These are phyloP conservation scores for Tulasnella sp. DNA, from an alignment of 768 basidiomycete species.

Conservation along the genomic window DNA sequence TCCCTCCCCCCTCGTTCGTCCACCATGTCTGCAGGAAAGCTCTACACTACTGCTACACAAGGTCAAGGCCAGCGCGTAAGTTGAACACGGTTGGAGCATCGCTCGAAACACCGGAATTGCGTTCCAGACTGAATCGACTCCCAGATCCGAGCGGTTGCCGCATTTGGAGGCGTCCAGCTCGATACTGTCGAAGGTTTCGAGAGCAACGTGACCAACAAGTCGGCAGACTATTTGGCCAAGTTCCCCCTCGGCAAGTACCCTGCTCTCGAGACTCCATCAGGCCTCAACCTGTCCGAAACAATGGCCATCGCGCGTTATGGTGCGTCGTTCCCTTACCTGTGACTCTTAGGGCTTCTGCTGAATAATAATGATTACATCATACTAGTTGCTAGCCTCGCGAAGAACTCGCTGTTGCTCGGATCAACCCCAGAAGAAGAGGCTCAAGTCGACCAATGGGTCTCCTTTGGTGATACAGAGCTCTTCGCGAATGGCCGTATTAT, in stretches of 20 bases:
- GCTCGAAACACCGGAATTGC: not conserved
- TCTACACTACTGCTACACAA: conserved; percentile 51
- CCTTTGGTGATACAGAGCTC: conserved; percentile 68
- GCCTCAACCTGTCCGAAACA: conserved; percentile 74
- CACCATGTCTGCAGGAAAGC: conserved; percentile 59
- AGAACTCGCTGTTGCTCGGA: conserved; percentile 77
- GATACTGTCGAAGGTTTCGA: conserved; percentile 1
- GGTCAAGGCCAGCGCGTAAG: conserved; percentile 49
- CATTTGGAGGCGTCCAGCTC: conserved; percentile 22
- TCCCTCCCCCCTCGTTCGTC: conserved; percentile 35
- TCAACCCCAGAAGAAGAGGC: conserved; percentile 60
- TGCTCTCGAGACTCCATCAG: conserved; percentile 68
- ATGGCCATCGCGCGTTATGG: conserved; percentile 80
- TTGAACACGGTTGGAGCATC: conserved; percentile 21
- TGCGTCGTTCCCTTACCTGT: conserved; percentile 62
- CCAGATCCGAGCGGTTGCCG: conserved; percentile 21
- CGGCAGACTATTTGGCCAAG: conserved; percentile 27
- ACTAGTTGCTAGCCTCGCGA: conserved; percentile 67
- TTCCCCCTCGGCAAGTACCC: conserved; percentile 69
- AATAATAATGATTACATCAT: conserved; percentile 24
- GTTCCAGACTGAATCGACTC: conserved; percentile 20
- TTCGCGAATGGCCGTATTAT: conserved; percentile 40
- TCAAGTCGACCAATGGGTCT: conserved; percentile 79
- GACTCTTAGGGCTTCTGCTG: conserved; percentile 41
- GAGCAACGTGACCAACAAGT: conserved; percentile 26